phyloP scores from a whole-genome alignment of 75 land plant genomes.

The Adiantum capillusveneris region DNA sequence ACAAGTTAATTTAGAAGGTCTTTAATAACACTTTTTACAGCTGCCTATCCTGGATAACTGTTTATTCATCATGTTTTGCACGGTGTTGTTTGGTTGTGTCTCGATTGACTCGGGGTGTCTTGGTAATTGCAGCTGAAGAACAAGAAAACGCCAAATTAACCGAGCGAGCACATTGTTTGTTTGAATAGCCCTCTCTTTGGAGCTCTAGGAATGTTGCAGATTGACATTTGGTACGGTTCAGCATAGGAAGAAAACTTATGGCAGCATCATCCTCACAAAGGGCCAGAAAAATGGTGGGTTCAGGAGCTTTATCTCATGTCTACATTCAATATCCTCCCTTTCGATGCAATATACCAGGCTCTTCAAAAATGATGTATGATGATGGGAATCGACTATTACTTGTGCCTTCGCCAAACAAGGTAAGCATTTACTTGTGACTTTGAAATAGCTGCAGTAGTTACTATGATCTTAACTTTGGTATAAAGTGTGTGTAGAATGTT shows the following conservation, averaged over 20 bases:
- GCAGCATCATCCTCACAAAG: conserved; percentile 33
- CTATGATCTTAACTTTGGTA: no score
- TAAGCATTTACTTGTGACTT: conserved; percentile 8
- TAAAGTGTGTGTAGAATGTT: no score
- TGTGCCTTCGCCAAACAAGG: conserved; percentile 71
- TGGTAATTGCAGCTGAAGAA: conserved; percentile 9
- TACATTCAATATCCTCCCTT: conserved; percentile 86
- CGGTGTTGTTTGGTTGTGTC: neutral
- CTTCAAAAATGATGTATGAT: conserved; percentile 72
- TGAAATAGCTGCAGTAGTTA: no score
- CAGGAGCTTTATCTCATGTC: conserved; percentile 88
- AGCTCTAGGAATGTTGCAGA: no score
- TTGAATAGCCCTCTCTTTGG: no score
- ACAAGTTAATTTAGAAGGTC: no score
- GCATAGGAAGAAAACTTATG: no score
- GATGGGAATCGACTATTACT: conserved; percentile 83
- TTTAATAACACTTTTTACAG: no score
- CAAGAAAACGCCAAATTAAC: conserved; percentile 25
- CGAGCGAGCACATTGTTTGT: no score
- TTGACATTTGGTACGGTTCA: no score
- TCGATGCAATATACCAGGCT: conserved; percentile 65
- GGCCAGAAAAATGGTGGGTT: conserved; percentile 28
- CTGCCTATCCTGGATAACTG: no score
- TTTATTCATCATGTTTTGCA: neutral
- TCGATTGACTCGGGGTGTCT: conserved; percentile 2